A percentile compares a stretch with the other conserved stretches of the same genome.
phyloP scores from a whole-genome alignment of 2,329 filamentous ascomycete species.

The Chaetomiaceae sp. region DNA sequence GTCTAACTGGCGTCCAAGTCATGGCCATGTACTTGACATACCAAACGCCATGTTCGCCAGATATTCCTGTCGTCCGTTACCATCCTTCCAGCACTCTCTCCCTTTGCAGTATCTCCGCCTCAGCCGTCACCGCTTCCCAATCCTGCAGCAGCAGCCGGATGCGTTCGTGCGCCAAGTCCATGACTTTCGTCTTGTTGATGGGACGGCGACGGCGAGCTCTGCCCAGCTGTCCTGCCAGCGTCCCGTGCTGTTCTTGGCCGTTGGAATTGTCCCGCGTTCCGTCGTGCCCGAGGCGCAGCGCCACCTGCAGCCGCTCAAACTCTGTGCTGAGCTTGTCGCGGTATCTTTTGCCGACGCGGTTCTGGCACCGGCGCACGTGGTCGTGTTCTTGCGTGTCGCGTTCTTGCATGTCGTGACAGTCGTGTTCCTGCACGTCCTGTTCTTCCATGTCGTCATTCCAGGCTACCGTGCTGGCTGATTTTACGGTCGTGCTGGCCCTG shows the following conservation, averaged over 20 bases:
- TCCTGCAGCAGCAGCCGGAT: slow-evolving; percentile 12
- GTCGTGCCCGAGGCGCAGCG: slow-evolving; percentile 4
- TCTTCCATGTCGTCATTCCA: neutral
- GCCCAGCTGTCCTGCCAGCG: neutral
- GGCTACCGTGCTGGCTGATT: too few relatives aligned
- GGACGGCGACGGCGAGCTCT: neutral
- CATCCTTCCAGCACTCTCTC: neutral
- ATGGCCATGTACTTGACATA: too few relatives aligned
- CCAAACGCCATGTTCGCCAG: neutral
- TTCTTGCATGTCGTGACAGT: neutral
- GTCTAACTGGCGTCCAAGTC: too few relatives aligned
- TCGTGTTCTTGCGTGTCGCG: neutral
- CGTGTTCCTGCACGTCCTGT: neutral
- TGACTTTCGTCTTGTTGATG: slow-evolving; percentile 21
- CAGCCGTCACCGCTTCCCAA: slow-evolving; percentile 8
- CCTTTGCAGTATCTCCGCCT: slow-evolving; percentile 5
- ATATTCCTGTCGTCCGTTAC: neutral
- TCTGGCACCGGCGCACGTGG: slow-evolving; percentile 10
- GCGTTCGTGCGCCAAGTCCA: slow-evolving; percentile 20
- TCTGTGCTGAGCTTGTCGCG: slow-evolving; percentile 22
- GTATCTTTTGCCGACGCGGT: slow-evolving; percentile 25
- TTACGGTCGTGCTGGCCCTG: too few relatives aligned
- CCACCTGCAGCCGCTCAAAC: slow-evolving; percentile 19
- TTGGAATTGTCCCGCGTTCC: neutral
- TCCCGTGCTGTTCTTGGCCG: neutral